Percentiles rank a stretch among this genome's conserved stretches.
Conservation (phyloP, 306 rosid genomes). For the Lathyrus oleraceus region DNA sequence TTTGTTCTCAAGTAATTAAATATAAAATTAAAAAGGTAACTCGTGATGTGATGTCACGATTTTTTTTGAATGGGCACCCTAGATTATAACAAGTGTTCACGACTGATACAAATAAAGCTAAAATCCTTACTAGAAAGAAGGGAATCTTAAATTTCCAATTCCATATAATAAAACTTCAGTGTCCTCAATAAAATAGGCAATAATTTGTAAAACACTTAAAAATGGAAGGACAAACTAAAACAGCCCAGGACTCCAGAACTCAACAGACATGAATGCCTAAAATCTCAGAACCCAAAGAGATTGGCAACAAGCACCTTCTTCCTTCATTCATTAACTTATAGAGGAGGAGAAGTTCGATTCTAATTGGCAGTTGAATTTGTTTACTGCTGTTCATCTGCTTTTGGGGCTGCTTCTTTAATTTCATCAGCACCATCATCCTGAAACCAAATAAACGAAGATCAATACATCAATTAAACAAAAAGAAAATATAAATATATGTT, state of each 20-base stretch:
- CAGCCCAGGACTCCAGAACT: slow-evolving; percentile 55
- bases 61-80: not conserved
- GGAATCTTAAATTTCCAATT: slow-evolving; percentile 50
- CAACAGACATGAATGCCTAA: slow-evolving; percentile 71
- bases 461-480: not conserved
- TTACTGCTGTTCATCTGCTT: slow-evolving; percentile 68
- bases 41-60: not conserved
- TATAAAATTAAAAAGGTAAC: not conserved
- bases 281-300: slow-evolving; percentile 49
- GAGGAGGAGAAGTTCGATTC: slow-evolving; percentile 66
- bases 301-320: slow-evolving; percentile 65
- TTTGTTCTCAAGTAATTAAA: not conserved
- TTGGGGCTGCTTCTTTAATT: slow-evolving; percentile 88
- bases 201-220: slow-evolving; percentile 58
- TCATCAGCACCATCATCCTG: slow-evolving; percentile 98
- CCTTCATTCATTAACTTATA: slow-evolving; percentile 54
- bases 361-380: slow-evolving; percentile 43
- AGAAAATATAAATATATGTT: not conserved
- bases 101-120: not conserved
- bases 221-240: slow-evolving; percentile 67
- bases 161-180: slow-evolving; percentile 46
- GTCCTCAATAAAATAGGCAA: slow-evolving; percentile 55
- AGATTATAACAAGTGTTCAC: not conserved
- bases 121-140: slow-evolving; percentile 20
- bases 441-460: not conserved